These are phyloP conservation scores for Fraxinus velutina DNA, from an alignment of 305 asterid species.

Conservation along the genomic window DNA sequence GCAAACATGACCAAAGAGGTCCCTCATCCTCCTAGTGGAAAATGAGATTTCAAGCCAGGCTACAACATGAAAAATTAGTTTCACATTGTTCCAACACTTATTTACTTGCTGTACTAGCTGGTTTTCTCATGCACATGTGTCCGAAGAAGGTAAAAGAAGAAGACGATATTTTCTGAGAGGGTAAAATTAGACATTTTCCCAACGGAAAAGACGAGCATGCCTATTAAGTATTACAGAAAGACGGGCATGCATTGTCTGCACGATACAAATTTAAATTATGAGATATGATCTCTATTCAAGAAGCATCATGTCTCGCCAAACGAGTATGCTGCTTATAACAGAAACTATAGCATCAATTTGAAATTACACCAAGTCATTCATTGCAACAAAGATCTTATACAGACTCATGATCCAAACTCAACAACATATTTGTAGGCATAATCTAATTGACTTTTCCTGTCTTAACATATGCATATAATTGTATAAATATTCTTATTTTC, in stretches of 20 bases:
- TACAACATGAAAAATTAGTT: neutral
- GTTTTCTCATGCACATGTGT: neutral
- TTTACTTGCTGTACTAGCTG: neutral
- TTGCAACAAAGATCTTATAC: neutral
- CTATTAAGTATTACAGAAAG: neutral
- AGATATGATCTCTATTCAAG: neutral
- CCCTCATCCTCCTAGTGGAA: neutral
- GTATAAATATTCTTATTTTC: neutral
- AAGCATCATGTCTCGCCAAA: neutral
- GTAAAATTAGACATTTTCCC: neutral
- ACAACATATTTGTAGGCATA: neutral
- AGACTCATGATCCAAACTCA: neutral
- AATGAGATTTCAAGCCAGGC: neutral
- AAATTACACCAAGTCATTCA: neutral
- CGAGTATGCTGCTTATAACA: neutral
- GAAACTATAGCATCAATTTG: neutral
- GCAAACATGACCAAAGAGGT: neutral
- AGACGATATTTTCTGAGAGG: neutral
- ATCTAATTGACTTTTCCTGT: neutral
- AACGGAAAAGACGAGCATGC: neutral
- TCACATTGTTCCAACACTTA: neutral
- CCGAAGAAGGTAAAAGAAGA: neutral
- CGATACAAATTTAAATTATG: neutral
- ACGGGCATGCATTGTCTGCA: neutral
- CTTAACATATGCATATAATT: neutral